Evolutionary conservation across 768 basidiomycete genomes (phyloP), one percentile per base, ranked within the genome.

Genomic region (Russula abietina): DNA sequence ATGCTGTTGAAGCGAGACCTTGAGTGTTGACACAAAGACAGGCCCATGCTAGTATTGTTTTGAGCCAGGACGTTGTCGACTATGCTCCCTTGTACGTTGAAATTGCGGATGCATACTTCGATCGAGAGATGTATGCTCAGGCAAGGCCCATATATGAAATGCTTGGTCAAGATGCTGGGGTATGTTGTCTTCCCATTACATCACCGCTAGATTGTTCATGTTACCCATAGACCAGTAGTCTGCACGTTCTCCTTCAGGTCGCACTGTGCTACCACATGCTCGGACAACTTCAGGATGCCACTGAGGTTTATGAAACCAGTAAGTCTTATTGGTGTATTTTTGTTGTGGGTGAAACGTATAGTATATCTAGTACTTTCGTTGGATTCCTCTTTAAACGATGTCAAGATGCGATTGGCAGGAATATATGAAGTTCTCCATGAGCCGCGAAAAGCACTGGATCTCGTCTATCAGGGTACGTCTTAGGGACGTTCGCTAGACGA

Each of bases 371-470:
- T 95, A 33, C 78, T 88, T 19, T 77, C 80, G 4, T 83, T 83
- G 1, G 89, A 94, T 71, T 87, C 91, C 0, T 79, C 80, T 0
- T 82, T 91, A 67, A 83, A 85, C 68, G 90, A 94, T 32, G 88
- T 87, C 30, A 93, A 93, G 73, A 86, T 95, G 82, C 89, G 91
- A 65, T 80, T 98, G 0, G 96, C 95, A 0, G 91, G 91, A 66
- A 83, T 94, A 16, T 91, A 93, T 66, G 96, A 99, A 72, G 85
- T 91, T 12, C 75, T 88, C 66, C 85, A 88, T 49, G 84, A 93
- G 65, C 85, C 89, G 1, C 78, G 85, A 17, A 88, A 88, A 70
- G 96, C 96, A 0, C 78, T 97, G 0, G 86, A 89, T 8, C 75
- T 97, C 0, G 88, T 95, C 16, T 87, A 87, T 56, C 82, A 93